A percentile compares a stretch with the other conserved stretches of the same genome.
These are phyloP conservation scores for Colletotrichum viniferum DNA, from an alignment of 2,329 filamentous ascomycete species.

Conservation along the genomic window DNA sequence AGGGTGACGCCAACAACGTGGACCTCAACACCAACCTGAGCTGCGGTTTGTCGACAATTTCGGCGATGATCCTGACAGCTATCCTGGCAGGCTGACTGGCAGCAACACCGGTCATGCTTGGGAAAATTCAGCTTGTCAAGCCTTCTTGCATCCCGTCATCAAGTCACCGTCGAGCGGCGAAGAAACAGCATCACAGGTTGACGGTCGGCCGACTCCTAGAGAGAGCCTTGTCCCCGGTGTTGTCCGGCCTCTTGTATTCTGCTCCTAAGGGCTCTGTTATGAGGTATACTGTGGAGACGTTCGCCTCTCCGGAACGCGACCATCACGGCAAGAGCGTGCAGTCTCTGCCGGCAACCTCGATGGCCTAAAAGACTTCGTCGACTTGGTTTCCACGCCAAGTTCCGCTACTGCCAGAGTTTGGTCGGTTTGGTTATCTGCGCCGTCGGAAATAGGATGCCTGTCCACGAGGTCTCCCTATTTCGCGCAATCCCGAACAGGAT, in stretches of 20 bases:
- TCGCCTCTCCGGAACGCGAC: neutral
- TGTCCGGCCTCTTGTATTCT: neutral
- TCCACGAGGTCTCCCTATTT: too few relatives aligned
- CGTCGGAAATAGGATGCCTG: too few relatives aligned
- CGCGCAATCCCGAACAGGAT: too few relatives aligned
- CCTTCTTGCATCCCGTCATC: neutral
- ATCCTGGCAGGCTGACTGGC: neutral
- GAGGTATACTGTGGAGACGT: neutral
- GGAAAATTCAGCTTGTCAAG: neutral
- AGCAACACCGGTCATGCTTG: neutral
- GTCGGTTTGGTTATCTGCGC: too few relatives aligned
- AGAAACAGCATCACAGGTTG: neutral
- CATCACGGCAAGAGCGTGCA: neutral
- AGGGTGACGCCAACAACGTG: too few relatives aligned
- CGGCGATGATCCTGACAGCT: too few relatives aligned
- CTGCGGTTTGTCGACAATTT: neutral
- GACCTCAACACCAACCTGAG: too few relatives aligned
- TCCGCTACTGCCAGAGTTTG: too few relatives aligned
- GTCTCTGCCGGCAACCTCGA: neutral
- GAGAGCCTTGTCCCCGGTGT: neutral
- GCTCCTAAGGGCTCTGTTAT: neutral
- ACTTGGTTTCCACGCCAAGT: too few relatives aligned
- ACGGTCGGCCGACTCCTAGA: neutral
- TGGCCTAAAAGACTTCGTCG: rapidly evolving
- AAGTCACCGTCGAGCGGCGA: neutral